These are phyloP conservation scores for Penicillium soppii DNA, from an alignment of 495 filamentous ascomycete species.

Conservation along the genomic window DNA sequence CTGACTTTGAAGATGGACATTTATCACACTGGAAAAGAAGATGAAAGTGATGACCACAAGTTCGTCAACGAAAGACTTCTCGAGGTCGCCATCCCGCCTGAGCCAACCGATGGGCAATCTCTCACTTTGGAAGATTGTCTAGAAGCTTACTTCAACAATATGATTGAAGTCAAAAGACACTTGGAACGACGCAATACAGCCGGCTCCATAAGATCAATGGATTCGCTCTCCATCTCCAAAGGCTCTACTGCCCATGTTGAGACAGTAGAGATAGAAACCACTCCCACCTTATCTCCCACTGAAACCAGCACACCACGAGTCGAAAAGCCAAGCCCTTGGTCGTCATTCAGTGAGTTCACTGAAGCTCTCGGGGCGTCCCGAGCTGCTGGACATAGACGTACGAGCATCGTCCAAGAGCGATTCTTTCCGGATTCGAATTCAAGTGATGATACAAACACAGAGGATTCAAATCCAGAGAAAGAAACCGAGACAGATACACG, in stretches of 20 bases:
- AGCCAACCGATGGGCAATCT: slow-evolving; percentile 56
- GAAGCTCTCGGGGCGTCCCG: slow-evolving; percentile 19
- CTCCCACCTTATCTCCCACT: slow-evolving; percentile 41
- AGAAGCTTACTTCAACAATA: slow-evolving; percentile 92
- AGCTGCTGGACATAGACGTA: slow-evolving; percentile 42
- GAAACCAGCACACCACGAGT: slow-evolving; percentile 32
- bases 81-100: slow-evolving; percentile 80
- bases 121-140: slow-evolving; percentile 87
- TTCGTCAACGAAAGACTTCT: slow-evolving; percentile 87
- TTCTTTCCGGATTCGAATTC: slow-evolving; percentile 48
- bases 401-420: slow-evolving; percentile 64
- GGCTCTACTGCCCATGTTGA: slow-evolving; percentile 56
- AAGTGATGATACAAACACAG: slow-evolving; percentile 30
- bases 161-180: slow-evolving; percentile 84
- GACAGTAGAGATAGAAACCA: slow-evolving; percentile 52
- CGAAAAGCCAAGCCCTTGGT: slow-evolving; percentile 30
- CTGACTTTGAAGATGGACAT: slow-evolving; percentile 93
- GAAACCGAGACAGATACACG: slow-evolving; percentile 15
- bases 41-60: slow-evolving; percentile 84
- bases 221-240: slow-evolving; percentile 48
- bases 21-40: slow-evolving; percentile 84
- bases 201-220: slow-evolving; percentile 49
- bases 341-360: slow-evolving; percentile 27
- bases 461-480: slow-evolving; percentile 22
- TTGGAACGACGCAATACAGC: slow-evolving; percentile 63